Evolutionary conservation across 208 protist genomes (phyloP).

Genomic region (Leishmania tropica): DNA sequence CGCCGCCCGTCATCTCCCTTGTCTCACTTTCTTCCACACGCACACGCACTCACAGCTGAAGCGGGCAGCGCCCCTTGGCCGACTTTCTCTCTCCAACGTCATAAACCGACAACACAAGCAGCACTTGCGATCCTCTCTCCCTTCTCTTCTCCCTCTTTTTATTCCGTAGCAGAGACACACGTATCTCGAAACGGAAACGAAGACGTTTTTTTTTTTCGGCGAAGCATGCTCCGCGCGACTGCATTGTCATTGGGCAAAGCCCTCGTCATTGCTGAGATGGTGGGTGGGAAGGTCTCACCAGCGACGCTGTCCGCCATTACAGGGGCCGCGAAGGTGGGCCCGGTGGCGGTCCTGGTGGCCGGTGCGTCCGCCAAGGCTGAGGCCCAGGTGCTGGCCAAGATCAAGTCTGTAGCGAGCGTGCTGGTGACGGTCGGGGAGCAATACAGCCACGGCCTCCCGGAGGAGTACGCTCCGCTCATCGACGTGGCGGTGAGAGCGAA

Average conservation of each 20-base stretch:
- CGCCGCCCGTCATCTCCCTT: not conserved
- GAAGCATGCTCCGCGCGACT: slow-evolving; percentile 60
- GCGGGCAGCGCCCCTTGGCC: not conserved
- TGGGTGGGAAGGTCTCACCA: slow-evolving; percentile 65
- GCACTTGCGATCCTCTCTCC: not conserved
- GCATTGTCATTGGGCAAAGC: slow-evolving; percentile 47
- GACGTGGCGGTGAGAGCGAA: slow-evolving; percentile 51
- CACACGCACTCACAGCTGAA: not conserved
- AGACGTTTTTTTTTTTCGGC: not conserved
- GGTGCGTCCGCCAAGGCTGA: slow-evolving; percentile 46
- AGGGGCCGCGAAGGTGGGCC: slow-evolving; percentile 76
- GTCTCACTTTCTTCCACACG: not conserved
- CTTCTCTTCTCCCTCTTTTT: not conserved
- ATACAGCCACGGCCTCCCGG: slow-evolving; percentile 83
- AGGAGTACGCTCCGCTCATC: slow-evolving; percentile 81
- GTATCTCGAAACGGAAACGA: not conserved
- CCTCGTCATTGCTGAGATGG: slow-evolving; percentile 75
- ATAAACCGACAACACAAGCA: not conserved
- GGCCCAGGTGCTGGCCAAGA: slow-evolving; percentile 55
- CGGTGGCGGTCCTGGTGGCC: slow-evolving; percentile 88
- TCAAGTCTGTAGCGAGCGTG: slow-evolving; percentile 86
- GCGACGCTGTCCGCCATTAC: slow-evolving; percentile 90
- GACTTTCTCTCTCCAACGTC: not conserved
- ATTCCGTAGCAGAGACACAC: not conserved
- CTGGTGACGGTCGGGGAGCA: slow-evolving; percentile 60